Conservation (phyloP, 257 asterid genomes). For the Solanum pennellii region DNA sequence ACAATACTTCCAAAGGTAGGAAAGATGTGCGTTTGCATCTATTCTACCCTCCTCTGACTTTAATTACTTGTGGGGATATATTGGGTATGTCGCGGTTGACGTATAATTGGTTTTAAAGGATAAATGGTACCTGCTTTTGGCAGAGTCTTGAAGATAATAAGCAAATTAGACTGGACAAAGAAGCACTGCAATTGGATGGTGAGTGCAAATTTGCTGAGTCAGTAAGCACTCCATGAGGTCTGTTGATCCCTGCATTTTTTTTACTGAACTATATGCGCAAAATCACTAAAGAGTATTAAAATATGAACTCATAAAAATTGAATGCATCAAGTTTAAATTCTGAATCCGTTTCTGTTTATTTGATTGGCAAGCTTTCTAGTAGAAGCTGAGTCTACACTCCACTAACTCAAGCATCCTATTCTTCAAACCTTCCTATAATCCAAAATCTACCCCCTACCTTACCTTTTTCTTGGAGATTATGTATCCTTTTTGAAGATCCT, state of each 20-base stretch:
- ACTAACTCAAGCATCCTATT: slow-evolving; percentile 26
- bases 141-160: background rate
- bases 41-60: background rate
- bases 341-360: background rate
- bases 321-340: background rate
- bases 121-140: background rate
- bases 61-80: background rate
- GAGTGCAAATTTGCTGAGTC: slow-evolving; percentile 19
- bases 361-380: slow-evolving; percentile 10
- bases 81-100: background rate
- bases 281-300: background rate
- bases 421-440: background rate
- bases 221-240: slow-evolving; percentile 17
- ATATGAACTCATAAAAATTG: background rate
- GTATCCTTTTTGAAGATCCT: slow-evolving; percentile 1
- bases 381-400: slow-evolving; percentile 37
- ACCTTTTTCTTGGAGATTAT: slow-evolving; percentile 1
- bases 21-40: background rate
- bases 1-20: background rate
- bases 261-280: background rate
- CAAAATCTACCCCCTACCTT: background rate
- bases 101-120: background rate
- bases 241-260: background rate
- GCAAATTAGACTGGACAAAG: background rate
- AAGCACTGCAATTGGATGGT: slow-evolving; percentile 7